Base-by-base conservation (phyloP, 306 rosid genomes). In the Lathyrus sativus region DNA sequence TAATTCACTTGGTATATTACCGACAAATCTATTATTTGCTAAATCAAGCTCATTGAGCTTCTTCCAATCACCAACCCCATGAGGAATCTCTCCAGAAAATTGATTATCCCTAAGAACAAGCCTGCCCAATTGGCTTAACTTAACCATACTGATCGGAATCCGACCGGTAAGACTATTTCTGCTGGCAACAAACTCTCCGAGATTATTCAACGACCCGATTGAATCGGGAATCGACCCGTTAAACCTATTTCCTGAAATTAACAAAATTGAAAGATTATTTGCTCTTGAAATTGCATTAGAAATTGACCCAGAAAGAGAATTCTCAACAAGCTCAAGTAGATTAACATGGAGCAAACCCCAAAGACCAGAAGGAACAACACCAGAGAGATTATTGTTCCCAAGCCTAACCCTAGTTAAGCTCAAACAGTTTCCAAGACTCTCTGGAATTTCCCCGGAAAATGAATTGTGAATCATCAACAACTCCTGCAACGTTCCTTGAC, bases 331-430 rank as follows among this genome's bases (percentile, higher is more conserved):
- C 56, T 89, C 96, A 7, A 89, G 79, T 14, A 78, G 46, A 68
- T 39, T 64, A 50, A 87, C 50, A 14, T 68, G 84, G n/a, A 88
- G 93, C 55, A 89, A 59, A 59, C 91, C 91, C 96, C 96, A 89
- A 24, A 89, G 14, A 7, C 60, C 79, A 43, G 77, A 86, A 22
- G 93, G 93, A 68, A 89, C 91, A 13, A 24, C 22, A 49, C 91
- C 96, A n/a, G 86, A 80, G 7, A 89, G 83, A 14, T 82, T 76
- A 64, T 89, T 89, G 57, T 87, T 81, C 79, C 80, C 78, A 17
- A 89, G 62, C 54, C 96, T 68, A 58, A 87, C 81, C 77, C 96
- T 76, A 46, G 12, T 26, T 56, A 89, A 80, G 69, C 83, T 85
- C 71, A 9, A 53, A 58, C 93, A 89, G 6, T 80, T 67, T 18